Conservation (phyloP, 2,329 filamentous ascomycete genomes). For the Chlorencoelia australis region DNA sequence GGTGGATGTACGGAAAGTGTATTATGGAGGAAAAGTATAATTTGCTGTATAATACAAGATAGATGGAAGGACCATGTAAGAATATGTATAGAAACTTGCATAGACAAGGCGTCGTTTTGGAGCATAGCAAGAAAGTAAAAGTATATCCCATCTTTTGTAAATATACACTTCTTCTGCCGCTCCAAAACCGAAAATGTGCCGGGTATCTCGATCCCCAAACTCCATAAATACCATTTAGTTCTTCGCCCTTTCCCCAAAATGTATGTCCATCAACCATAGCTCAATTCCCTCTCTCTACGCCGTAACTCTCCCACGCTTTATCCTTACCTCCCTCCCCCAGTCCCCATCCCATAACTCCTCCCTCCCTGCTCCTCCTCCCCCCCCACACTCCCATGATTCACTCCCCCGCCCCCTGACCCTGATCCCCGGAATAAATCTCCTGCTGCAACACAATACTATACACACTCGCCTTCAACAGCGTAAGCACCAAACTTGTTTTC, state of each 20-base stretch:
- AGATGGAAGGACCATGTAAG: too few species aligned
- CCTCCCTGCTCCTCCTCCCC: slow-evolving; percentile 1
- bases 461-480: slow-evolving; percentile 91
- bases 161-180: too few species aligned
- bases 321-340: background rate
- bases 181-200: too few species aligned
- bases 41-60: too few species aligned
- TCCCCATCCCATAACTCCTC: background rate
- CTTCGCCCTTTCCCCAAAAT: too few species aligned
- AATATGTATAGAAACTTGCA: slow-evolving; percentile 28
- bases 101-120: too few species aligned
- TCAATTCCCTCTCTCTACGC: background rate
- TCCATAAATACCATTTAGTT: too few species aligned
- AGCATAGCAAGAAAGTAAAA: too few species aligned
- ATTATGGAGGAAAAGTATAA: slow-evolving; percentile 64
- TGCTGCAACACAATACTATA: slow-evolving; percentile 98
- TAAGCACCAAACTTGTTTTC: slow-evolving; percentile 92
- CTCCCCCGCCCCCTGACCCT: slow-evolving; percentile 25
- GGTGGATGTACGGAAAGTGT: slow-evolving; percentile 92
- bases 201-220: too few species aligned
- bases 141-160: too few species aligned
- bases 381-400: slow-evolving; percentile 1
- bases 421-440: slow-evolving; percentile 69
- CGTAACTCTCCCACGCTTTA: background rate
- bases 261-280: background rate